A percentile compares a stretch with the other conserved stretches of the same genome.
These are phyloP conservation scores for Mallotus japonicus DNA, from an alignment of 441 rosid species.

Conservation along the genomic window DNA sequence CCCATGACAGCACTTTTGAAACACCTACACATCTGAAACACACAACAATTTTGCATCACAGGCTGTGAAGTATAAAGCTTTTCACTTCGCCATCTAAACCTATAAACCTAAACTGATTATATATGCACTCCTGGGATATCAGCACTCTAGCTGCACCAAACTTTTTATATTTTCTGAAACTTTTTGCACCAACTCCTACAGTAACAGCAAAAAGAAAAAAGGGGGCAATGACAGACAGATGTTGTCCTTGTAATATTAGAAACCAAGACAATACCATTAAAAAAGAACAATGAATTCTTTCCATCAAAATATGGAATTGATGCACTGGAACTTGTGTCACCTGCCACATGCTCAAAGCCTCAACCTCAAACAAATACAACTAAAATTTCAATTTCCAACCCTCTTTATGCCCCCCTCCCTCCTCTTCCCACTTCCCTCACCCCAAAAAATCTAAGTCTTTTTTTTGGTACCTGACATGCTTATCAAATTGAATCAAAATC, in stretches of 20 bases:
- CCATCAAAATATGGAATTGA: not conserved
- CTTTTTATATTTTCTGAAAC: not conserved
- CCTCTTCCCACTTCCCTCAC: no score
- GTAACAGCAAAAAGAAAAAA: not conserved
- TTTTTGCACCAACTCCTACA: not conserved
- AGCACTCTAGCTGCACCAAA: not conserved
- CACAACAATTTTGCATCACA: not conserved
- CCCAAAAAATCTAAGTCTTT: not conserved
- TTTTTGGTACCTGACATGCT: not conserved
- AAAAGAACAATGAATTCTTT: conserved; percentile 1
- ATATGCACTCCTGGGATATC: not conserved
- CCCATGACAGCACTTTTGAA: not conserved
- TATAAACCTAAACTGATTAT: not conserved
- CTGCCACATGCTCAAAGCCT: conserved; percentile 2
- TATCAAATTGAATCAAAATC: conserved; percentile 12
- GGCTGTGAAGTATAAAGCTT: not conserved
- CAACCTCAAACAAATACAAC: conserved; percentile 10
- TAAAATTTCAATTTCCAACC: not conserved
- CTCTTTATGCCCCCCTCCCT: not conserved
- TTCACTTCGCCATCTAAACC: not conserved
- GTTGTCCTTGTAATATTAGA: not conserved
- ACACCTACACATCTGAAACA: not conserved
- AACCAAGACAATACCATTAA: not conserved
- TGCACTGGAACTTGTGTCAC: not conserved
- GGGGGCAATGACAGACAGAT: not conserved